Conservation (phyloP, 768 basidiomycete genomes). For the Steccherinum ochraceum region DNA sequence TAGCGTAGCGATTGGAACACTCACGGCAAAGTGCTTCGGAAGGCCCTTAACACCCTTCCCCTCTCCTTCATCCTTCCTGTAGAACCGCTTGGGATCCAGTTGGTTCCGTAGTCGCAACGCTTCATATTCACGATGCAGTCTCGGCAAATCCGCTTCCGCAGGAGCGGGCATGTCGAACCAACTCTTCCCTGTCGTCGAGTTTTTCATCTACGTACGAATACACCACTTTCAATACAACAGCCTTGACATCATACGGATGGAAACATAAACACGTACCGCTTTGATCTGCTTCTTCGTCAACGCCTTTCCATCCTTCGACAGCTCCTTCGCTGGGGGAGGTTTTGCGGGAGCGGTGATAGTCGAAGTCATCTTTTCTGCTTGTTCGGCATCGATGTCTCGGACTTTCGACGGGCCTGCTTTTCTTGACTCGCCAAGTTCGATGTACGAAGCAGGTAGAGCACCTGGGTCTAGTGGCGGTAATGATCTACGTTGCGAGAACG, state of each 20-base stretch:
- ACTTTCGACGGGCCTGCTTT: conserved; percentile 40
- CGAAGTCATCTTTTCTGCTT: conserved; percentile 44
- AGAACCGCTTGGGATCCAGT: conserved; percentile 89
- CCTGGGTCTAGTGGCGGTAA: conserved; percentile 66
- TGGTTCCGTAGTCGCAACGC: conserved; percentile 82
- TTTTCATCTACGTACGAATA: conserved; percentile 43
- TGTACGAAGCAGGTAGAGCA: conserved; percentile 55
- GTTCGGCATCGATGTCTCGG: conserved; percentile 58
- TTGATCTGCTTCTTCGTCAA: conserved; percentile 70
- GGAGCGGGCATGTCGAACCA: conserved; percentile 92
- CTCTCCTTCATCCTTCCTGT: conserved; percentile 81
- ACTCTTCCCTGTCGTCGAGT: conserved; percentile 66
- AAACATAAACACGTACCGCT: conserved; percentile 40
- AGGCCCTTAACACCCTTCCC: conserved; percentile 79
- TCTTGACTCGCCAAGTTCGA: conserved; percentile 41
- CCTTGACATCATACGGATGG: background rate
- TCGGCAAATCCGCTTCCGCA: conserved; percentile 69
- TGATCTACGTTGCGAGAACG: conserved; percentile 29
- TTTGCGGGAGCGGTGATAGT: conserved; percentile 46
- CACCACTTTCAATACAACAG: background rate
- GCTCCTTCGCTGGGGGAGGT: conserved; percentile 55
- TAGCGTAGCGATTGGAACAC: conserved; percentile 20
- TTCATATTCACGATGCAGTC: conserved; percentile 79
- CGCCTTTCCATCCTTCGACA: conserved; percentile 55
- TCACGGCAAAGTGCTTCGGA: conserved; percentile 86